A percentile compares a stretch with the other conserved stretches of the same genome.
phyloP scores from a whole-genome alignment of 2,329 filamentous ascomycete genomes.

The Fusarium caatingaense region DNA sequence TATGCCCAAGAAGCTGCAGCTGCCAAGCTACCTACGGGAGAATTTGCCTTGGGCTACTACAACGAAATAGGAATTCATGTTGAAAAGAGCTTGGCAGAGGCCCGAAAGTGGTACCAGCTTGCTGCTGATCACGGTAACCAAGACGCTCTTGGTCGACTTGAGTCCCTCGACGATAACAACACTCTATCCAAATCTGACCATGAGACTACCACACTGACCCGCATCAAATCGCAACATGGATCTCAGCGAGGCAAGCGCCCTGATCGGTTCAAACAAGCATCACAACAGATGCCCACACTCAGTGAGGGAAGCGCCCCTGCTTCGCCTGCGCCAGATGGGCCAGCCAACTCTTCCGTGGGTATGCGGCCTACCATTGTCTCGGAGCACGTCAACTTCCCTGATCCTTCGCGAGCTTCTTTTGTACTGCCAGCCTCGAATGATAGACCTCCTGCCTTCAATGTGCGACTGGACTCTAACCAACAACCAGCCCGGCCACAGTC shows the following conservation, averaged over 20 bases:
- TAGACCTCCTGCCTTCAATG: constrained; percentile 62
- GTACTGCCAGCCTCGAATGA: constrained; percentile 47
- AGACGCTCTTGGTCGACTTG: constrained; percentile 84
- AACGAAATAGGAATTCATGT: constrained; percentile 96
- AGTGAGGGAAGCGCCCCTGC: constrained; percentile 55
- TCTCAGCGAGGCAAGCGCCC: constrained; percentile 73
- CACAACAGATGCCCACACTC: constrained; percentile 62
- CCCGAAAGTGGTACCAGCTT: constrained; percentile 88
- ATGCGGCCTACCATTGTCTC: constrained; percentile 53
- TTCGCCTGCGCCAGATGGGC: constrained; percentile 45
- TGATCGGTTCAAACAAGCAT: constrained; percentile 66
- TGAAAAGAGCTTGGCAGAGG: constrained; percentile 83
- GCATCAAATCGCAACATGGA: constrained; percentile 85
- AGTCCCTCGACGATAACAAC: constrained; percentile 84
- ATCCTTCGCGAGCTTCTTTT: constrained; percentile 57
- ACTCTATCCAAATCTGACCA: constrained; percentile 91
- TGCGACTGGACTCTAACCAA: constrained; percentile 57
- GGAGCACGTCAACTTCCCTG: constrained; percentile 59
- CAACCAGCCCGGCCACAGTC: constrained; percentile 61
- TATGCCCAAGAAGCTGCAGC: constrained; percentile 90
- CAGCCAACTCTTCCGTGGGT: constrained; percentile 54
- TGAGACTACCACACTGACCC: constrained; percentile 87
- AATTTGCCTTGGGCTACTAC: constrained; percentile 98
- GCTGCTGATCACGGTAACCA: constrained; percentile 92
- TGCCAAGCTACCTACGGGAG: constrained; percentile 85